Evolutionary conservation across 371 early-diverging fungal genomes (phyloP), one percentile per base, ranked within the genome.

Genomic region (Blakeslea trispora): DNA sequence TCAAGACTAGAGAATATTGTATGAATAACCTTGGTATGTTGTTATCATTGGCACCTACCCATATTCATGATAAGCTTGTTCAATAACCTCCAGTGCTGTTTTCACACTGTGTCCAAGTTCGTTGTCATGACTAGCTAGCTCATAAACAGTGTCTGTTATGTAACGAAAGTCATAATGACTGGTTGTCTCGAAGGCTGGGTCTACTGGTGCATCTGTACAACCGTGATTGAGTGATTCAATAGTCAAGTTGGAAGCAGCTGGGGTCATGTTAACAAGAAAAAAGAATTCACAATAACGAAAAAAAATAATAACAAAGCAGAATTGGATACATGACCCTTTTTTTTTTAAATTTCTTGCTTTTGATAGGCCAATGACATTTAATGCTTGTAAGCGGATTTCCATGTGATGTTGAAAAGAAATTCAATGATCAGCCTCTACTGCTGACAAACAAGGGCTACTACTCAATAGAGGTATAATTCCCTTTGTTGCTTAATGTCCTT

Each of bases 51-150:
- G 6, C 11, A 3, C 71, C 50, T 84, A 90, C 90, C 89, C 88
- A 55, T 86, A 91, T 44, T 63, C 61, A 37, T 68, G 51, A 19
- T 87, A 64, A 23, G 89, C 85, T 45, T 84, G 68, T 55, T 91
- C 91, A 48, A 89, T 88, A 14, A 88, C 77, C 11, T 68, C 43
- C 14, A 91, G 69, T 5, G 89, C 87, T 13, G 60, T 62, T 10
- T 71, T 73, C 8, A 83, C 77, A 34, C 57, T 71, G 19, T 45
- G 58, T 8, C 74, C 80, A 7, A 85, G 61, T 6, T 45, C 35
- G 49, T 71, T 61, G 24, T 69, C 63, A 34, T 54, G 37, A n/a
- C 68, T 63, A 9, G 77, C 75, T 3, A 79, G 52, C n/a, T 61
- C 40, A 43, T 79, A 79, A 5, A 79, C 79, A 18, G 73, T 75